Conservation (phyloP, 75 land plant species). For the Adiantum capillusveneris region DNA sequence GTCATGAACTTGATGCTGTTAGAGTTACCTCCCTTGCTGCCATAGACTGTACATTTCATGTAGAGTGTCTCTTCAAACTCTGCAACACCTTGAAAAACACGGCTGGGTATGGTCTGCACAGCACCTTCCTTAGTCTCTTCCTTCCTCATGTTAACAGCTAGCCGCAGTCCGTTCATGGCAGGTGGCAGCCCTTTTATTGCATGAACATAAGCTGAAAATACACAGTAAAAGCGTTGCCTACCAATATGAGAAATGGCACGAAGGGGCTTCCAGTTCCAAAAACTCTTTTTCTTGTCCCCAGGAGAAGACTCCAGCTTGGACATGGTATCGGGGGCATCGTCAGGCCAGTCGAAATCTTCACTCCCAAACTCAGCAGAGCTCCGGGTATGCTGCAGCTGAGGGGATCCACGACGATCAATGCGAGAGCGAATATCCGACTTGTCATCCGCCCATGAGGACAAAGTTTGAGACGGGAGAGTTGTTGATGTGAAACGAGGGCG, state of each 20-base stretch:
- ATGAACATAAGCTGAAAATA: conserved; percentile 80
- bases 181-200: conserved; percentile 59
- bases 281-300: conserved; percentile 43
- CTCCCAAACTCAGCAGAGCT: background rate
- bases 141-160: conserved; percentile 55
- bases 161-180: conserved; percentile 83
- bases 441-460: background rate
- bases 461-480: background rate
- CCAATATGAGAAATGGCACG: conserved; percentile 82
- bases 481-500: background rate
- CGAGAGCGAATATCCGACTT: background rate
- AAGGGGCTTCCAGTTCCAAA: conserved; percentile 96
- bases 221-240: conserved; percentile 49
- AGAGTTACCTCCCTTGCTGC: conserved; percentile 34
- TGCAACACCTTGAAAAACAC: conserved; percentile 68
- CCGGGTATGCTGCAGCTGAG: background rate
- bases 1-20: conserved; percentile 53
- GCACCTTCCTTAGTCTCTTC: conserved; percentile 73
- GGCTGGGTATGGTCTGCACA: conserved; percentile 77
- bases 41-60: conserved; percentile 67
- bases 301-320: conserved; percentile 10
- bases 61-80: conserved; percentile 89
- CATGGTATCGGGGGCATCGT: background rate
- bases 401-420: conserved; percentile 1
- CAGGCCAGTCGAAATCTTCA: conserved; percentile 21